Evolutionary conservation across 2,329 filamentous ascomycete species (phyloP).

Genomic region (Chaetomium sp.): DNA sequence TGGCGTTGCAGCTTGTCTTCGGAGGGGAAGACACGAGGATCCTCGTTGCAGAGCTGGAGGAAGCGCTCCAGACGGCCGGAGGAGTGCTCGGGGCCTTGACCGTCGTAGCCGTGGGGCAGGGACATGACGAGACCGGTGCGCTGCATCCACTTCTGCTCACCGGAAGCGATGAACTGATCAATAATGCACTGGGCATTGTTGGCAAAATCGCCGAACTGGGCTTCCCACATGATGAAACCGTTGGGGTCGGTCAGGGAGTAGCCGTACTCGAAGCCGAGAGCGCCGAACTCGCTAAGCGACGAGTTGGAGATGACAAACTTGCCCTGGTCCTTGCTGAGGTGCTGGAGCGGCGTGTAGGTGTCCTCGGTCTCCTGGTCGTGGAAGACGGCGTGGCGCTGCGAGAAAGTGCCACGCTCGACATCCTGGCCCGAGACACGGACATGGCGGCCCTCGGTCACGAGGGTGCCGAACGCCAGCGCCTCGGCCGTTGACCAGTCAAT

Average conservation of each 20-base stretch:
- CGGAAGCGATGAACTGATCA: constrained; percentile 97
- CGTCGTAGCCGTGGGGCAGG: constrained; percentile 95
- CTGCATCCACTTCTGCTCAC: constrained; percentile 98
- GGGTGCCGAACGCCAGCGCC: constrained; percentile 88
- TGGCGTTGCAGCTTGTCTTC: constrained; percentile 90
- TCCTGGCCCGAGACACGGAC: constrained; percentile 98
- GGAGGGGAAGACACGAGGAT: constrained; percentile 88
- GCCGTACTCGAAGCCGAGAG: constrained; percentile 95
- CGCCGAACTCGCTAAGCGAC: constrained; percentile 70
- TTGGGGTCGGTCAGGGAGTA: constrained; percentile 97
- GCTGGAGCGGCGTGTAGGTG: constrained; percentile 89
- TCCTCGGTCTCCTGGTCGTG: constrained; percentile 95
- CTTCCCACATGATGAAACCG: constrained; percentile 98
- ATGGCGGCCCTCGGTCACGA: constrained; percentile 92
- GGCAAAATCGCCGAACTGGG: constrained; percentile 98
- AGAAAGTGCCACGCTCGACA: constrained; percentile 99
- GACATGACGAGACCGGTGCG: constrained; percentile 95
- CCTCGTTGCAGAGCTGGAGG: constrained; percentile 95
- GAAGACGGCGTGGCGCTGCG: constrained; percentile 93
- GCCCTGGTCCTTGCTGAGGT: constrained; percentile 87
- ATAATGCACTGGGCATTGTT: constrained; percentile 99
- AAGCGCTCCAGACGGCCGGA: constrained; percentile 97
- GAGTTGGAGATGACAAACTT: constrained; percentile 98
- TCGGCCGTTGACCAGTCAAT: constrained; percentile 98
- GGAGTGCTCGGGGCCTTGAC: constrained; percentile 97